Conservation (phyloP, 306 rosid genomes). For the Sicyos edulis region DNA sequence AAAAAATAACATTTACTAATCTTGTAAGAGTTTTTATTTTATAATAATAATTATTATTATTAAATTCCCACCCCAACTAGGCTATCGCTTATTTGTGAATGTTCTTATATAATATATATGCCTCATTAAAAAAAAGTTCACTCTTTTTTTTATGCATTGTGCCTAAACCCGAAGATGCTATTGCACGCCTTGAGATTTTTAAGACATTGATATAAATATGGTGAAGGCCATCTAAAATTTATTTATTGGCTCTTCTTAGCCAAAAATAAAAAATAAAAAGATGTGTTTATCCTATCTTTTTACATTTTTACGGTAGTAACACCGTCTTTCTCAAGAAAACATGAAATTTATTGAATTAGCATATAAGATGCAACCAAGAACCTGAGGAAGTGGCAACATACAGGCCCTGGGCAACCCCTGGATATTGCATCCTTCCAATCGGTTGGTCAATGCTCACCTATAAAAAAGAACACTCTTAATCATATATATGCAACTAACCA, state of each 20-base stretch:
- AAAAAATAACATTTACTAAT: no score
- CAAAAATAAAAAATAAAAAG: not conserved
- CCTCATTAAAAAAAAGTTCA: no score
- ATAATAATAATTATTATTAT: no score
- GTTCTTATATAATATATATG: no score
- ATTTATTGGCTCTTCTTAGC: not conserved
- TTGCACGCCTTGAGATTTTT: no score
- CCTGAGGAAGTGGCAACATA: slow-evolving; percentile 44
- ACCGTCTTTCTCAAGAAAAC: not conserved
- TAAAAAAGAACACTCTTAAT: slow-evolving; percentile 22
- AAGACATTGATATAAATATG: not conserved
- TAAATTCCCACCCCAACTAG: no score
- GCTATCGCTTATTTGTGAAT: no score
- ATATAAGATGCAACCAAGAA: slow-evolving; percentile 17
- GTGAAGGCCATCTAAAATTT: not conserved
- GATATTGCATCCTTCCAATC: slow-evolving; percentile 69
- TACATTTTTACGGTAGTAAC: not conserved
- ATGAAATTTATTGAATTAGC: slow-evolving; percentile 2
- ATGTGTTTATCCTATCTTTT: not conserved
- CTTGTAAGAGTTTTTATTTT: no score
- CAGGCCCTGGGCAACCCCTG: slow-evolving; percentile 65
- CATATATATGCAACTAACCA: not conserved
- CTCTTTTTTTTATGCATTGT: no score
- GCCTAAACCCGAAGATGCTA: no score
- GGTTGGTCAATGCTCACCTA: slow-evolving; percentile 71